A percentile compares a stretch with the other conserved stretches of the same genome.
These are phyloP conservation scores for Sporothrix euskadiensis DNA, from an alignment of 2,329 filamentous ascomycete species.

Conservation along the genomic window DNA sequence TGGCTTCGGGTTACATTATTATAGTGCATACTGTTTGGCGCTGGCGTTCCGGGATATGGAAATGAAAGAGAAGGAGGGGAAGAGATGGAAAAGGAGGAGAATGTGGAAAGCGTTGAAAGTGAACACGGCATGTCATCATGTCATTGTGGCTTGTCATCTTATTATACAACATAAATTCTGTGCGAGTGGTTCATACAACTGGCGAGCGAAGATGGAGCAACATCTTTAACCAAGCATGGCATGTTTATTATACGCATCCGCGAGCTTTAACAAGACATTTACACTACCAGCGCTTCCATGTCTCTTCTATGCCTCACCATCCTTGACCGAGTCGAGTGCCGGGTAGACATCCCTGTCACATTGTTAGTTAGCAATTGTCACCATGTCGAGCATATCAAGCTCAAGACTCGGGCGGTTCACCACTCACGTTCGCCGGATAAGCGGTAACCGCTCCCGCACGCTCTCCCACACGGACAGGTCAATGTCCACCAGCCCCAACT, in stretches of 20 bases:
- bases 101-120: neutral
- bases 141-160: neutral
- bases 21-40: conserved; percentile 29
- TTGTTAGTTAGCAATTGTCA: neutral
- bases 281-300: too few relatives aligned
- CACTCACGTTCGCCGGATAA: conserved; percentile 55
- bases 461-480: conserved; percentile 50
- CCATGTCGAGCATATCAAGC: neutral
- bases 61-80: neutral
- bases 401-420: neutral
- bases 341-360: conserved; percentile 31
- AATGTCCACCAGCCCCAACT: conserved; percentile 58
- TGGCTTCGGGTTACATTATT: conserved; percentile 13
- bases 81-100: neutral
- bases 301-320: neutral
- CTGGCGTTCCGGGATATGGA: conserved; percentile 24
- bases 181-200: neutral
- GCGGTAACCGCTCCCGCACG: conserved; percentile 55
- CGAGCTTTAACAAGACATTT: neutral
- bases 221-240: neutral
- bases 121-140: neutral
- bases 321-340: conserved; percentile 17
- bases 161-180: neutral
- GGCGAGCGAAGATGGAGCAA: neutral
- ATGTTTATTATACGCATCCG: neutral